Percentiles rank a stretch among this genome's conserved stretches.
These are phyloP conservation scores for Trichoderma lentiforme DNA, from an alignment of 2,329 filamentous ascomycete species.

Conservation along the genomic window DNA sequence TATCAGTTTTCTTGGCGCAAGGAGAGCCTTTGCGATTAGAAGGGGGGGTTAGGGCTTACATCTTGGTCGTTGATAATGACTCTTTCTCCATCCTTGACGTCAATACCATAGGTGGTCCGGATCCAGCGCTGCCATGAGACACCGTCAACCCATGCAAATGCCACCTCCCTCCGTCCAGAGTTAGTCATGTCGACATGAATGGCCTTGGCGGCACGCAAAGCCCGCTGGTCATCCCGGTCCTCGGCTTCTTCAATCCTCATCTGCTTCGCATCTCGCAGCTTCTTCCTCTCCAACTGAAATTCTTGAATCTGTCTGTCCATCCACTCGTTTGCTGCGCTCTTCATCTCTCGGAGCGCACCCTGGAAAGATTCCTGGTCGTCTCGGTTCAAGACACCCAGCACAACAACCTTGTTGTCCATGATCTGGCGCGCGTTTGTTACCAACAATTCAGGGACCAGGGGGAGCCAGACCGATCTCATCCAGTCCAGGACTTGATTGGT, in stretches of 20 bases:
- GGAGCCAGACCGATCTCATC: slow-evolving; percentile 97
- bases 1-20: background rate
- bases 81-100: slow-evolving; percentile 81
- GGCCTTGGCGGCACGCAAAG: slow-evolving; percentile 79
- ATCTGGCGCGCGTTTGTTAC: slow-evolving; percentile 89
- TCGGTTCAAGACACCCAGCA: slow-evolving; percentile 81
- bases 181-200: slow-evolving; percentile 90
- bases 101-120: slow-evolving; percentile 88
- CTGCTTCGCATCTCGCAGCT: slow-evolving; percentile 90
- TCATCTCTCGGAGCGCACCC: slow-evolving; percentile 80
- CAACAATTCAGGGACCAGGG: slow-evolving; percentile 90
- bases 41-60: slow-evolving; percentile 53
- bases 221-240: slow-evolving; percentile 86
- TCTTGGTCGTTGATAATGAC: slow-evolving; percentile 98
- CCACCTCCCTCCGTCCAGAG: slow-evolving; percentile 80
- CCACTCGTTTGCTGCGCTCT: slow-evolving; percentile 94
- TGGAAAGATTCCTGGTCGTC: slow-evolving; percentile 76
- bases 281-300: slow-evolving; percentile 90
- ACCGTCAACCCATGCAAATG: slow-evolving; percentile 96
- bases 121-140: slow-evolving; percentile 98
- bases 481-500: slow-evolving; percentile 73
- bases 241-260: slow-evolving; percentile 94
- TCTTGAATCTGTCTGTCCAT: slow-evolving; percentile 93
- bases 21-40: background rate
- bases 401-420: slow-evolving; percentile 93